Percentiles rank a stretch among this genome's conserved stretches.
phyloP scores from a whole-genome alignment of 2,329 filamentous ascomycete genomes.

The Fusarium sororula region DNA sequence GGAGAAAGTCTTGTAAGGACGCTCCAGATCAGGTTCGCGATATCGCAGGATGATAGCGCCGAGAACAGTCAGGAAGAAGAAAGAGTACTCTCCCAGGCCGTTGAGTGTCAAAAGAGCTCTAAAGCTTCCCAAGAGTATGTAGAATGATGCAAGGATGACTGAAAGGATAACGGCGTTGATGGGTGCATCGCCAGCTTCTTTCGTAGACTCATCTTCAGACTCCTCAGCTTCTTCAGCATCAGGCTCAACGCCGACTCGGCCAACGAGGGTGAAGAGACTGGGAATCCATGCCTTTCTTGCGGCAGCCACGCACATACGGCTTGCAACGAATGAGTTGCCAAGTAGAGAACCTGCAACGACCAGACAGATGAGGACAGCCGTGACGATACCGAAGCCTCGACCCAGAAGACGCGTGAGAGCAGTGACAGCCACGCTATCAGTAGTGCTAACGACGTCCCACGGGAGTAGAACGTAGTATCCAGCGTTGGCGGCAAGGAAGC shows the following conservation, averaged over 20 bases:
- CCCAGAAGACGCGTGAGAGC: constrained; percentile 65
- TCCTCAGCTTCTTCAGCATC: background rate
- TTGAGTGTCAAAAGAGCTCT: constrained; percentile 69
- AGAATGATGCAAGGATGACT: constrained; percentile 60
- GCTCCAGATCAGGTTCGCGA: constrained; percentile 61
- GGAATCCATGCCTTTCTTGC: constrained; percentile 63
- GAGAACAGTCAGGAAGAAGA: constrained; percentile 70
- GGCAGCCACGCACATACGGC: constrained; percentile 69
- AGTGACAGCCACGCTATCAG: constrained; percentile 71
- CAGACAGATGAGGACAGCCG: constrained; percentile 66
- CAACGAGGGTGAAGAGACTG: constrained; percentile 54
- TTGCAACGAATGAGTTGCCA: constrained; percentile 69
- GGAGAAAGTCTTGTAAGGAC: constrained; percentile 65
- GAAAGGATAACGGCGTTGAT: constrained; percentile 64
- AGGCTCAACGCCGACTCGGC: constrained; percentile 49
- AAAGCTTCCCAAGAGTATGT: constrained; percentile 69
- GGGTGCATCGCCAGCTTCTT: constrained; percentile 58
- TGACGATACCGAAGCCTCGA: constrained; percentile 59
- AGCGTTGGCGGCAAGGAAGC: constrained; percentile 68
- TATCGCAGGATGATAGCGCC: constrained; percentile 66
- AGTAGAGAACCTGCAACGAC: constrained; percentile 70
- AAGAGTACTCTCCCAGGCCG: constrained; percentile 68
- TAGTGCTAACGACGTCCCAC: constrained; percentile 65
- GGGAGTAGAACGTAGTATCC: constrained; percentile 71
- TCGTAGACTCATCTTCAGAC: background rate